These are phyloP conservation scores for Metschnikowia shivogae DNA, from an alignment of 805 yeast genomes.

Conservation along the genomic window DNA sequence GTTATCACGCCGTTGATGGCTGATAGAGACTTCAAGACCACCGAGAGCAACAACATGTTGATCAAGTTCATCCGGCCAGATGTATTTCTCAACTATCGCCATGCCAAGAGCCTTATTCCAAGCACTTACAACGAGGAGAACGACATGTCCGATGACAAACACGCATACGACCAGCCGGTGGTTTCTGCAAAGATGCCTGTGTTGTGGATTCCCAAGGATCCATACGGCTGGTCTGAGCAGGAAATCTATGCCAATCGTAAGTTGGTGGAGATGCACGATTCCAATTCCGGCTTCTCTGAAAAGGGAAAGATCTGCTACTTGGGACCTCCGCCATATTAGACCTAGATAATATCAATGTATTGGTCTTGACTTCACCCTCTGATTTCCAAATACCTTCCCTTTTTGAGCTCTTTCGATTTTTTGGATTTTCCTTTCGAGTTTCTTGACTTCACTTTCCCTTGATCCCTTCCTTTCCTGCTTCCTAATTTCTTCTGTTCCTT, in stretches of 20 bases:
- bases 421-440: neutral
- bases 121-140: conserved; percentile 33
- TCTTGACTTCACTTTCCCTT: neutral
- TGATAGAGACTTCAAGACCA: conserved; percentile 52
- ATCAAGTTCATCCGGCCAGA: conserved; percentile 57
- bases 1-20: conserved; percentile 58
- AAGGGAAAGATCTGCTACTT: conserved; percentile 30
- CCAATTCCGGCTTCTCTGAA: conserved; percentile 51
- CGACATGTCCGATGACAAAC: conserved; percentile 45
- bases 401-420: no score
- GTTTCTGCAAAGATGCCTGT: conserved; percentile 63
- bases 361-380: no score
- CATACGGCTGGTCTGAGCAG: conserved; percentile 68
- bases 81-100: conserved; percentile 46
- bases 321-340: conserved; percentile 31
- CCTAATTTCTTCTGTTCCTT: neutral
- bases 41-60: conserved; percentile 39
- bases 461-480: neutral
- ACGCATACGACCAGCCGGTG: conserved; percentile 77
- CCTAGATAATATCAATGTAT: neutral
- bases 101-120: conserved; percentile 33
- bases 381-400: no score
- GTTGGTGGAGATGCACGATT: conserved; percentile 62
- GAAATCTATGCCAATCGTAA: conserved; percentile 55
- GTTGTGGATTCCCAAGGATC: conserved; percentile 92